These are phyloP conservation scores for Crithidia mellificae DNA, from an alignment of 208 protist genomes.

Conservation along the genomic window DNA sequence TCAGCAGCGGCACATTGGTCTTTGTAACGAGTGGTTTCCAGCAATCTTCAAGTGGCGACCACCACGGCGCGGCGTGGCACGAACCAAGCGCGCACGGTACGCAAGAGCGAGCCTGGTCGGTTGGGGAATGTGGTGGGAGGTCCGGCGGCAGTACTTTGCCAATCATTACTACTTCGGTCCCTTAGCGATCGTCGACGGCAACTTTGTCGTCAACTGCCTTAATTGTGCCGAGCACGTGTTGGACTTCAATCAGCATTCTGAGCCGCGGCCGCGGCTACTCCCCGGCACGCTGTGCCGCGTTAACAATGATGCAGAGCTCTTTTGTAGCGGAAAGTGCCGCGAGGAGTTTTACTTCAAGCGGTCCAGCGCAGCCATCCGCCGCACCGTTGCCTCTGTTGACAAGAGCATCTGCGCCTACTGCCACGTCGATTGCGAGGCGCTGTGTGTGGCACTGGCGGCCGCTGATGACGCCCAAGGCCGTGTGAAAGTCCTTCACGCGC, in stretches of 20 bases:
- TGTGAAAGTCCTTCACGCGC: conserved; percentile 31
- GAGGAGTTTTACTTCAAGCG: conserved; percentile 62
- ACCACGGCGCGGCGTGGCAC: background rate
- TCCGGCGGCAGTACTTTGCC: conserved; percentile 36
- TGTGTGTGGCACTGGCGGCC: conserved; percentile 37
- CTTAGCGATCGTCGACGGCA: conserved; percentile 7
- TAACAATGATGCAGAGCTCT: conserved; percentile 58
- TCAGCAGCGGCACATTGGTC: conserved; percentile 36
- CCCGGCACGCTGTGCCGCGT: conserved; percentile 47
- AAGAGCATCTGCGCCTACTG: conserved; percentile 65
- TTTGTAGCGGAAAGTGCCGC: conserved; percentile 72
- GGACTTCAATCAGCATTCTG: conserved; percentile 5
- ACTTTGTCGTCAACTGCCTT: conserved; percentile 33
- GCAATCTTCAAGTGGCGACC: conserved; percentile 21
- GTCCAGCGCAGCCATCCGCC: conserved; percentile 57
- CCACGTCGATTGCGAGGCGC: conserved; percentile 66
- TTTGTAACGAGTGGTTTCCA: conserved; percentile 34
- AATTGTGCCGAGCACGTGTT: conserved; percentile 28
- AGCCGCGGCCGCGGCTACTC: conserved; percentile 1
- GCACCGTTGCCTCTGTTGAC: conserved; percentile 55
- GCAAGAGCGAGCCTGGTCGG: conserved; percentile 15
- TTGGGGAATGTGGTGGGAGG: conserved; percentile 67
- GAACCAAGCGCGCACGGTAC: conserved; percentile 29
- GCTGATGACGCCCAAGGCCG: conserved; percentile 22
- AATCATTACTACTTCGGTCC: conserved; percentile 39